Evolutionary conservation across 139 green algal genomes (phyloP), one percentile per base, ranked within the genome.

Genomic region (Penium margaritaceum): DNA sequence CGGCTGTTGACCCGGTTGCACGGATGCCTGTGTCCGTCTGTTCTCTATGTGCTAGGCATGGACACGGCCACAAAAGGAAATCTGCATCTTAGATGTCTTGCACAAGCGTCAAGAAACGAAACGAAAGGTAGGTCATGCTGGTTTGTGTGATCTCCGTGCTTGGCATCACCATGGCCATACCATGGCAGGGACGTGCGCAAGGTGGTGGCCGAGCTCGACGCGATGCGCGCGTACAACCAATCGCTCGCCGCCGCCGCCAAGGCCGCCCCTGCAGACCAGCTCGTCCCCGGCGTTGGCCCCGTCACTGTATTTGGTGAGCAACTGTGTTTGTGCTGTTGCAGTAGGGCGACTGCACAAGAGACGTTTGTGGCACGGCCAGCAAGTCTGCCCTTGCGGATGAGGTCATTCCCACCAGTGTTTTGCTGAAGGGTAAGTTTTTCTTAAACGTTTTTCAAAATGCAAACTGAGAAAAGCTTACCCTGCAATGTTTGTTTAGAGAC

Each of bases 141-240:
- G n/a, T n/a, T n/a, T n/a, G n/a, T n/a, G n/a, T n/a, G n/a, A n/a
- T 12, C 41, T 12, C 41, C 41, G 9, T 51, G 7, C 41, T 51
- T 12, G 9, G 9, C 41, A 7, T 12, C 41, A 51, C 41, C 41
- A 21, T 12, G 9, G 9, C 12, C 41, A 7, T 51, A 12, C 41
- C 41, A 51, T 51, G 12, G 29, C 63, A 77, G 58, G 36, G 77
- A 84, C 36, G 53, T 71, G 15, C 29, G 17, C 17, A 44, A 27
- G 35, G 36, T 80, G 21, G 44, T 88, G 15, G 19, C 47, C 32
- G 76, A 80, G 34, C 35, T 89, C 19, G 53, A 79, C 2, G 58
- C 74, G 3, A 57, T 81, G 21, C 36, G 88, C 33, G 74, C 63
- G 24, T 90, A 86, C 77, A 90, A 85, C 80, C 46, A 41, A 9